phyloP scores from a whole-genome alignment of 176 grass and related monocot species.

The Triticum dicoccoides region DNA sequence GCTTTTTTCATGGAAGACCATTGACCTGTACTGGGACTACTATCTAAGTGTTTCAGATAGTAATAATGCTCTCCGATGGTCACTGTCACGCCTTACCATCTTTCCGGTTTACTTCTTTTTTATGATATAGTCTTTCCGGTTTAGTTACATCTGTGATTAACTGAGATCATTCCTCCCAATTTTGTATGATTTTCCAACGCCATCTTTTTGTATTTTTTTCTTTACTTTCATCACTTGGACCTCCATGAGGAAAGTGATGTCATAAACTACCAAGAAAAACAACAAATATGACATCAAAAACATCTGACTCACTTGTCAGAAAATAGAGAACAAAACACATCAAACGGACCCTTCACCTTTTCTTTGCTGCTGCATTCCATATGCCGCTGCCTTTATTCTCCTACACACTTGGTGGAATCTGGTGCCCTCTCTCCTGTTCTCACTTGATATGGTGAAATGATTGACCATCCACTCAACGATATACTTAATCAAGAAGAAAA shows the following conservation, averaged over 20 bases:
- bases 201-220: not conserved
- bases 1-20: too few species aligned
- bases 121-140: too few species aligned
- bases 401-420: not conserved
- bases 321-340: not conserved
- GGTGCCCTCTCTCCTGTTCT: too few species aligned
- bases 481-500: not conserved
- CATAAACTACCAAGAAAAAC: not conserved
- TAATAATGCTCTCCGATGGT: not conserved
- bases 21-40: too few species aligned
- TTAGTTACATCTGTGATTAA: too few species aligned
- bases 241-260: not conserved
- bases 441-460: not conserved
- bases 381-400: slow-evolving; percentile 21
- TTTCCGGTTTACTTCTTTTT: not conserved
- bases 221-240: not conserved
- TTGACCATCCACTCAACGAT: not conserved
- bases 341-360: not conserved
- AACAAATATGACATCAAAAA: not conserved
- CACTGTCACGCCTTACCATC: not conserved
- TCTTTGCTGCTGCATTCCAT: not conserved
- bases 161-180: too few species aligned
- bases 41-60: not conserved
- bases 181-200: too few species aligned
- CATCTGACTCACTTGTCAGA: not conserved